These are phyloP conservation scores for Trifolium repens DNA, from an alignment of 306 rosid genomes.

Conservation along the genomic window DNA sequence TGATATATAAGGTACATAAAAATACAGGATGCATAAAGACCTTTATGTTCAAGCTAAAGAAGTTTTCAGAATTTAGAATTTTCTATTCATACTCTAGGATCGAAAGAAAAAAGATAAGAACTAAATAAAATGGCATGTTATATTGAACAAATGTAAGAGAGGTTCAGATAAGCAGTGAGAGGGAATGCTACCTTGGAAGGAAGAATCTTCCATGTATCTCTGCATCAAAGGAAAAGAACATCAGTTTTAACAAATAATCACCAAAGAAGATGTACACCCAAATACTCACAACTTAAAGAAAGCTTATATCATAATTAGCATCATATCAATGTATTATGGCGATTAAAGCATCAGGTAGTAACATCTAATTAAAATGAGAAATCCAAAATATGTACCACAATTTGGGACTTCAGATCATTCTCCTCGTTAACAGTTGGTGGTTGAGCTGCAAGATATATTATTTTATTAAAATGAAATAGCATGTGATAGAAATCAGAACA, in stretches of 20 bases:
- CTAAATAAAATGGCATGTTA: slow-evolving; percentile 16
- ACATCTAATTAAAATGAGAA: not conserved
- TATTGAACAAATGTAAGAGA: slow-evolving; percentile 18
- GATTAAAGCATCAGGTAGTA: slow-evolving; percentile 24
- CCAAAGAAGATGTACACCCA: slow-evolving; percentile 34
- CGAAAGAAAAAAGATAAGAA: slow-evolving; percentile 6
- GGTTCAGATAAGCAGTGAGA: slow-evolving; percentile 6
- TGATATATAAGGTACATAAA: slow-evolving; percentile 3
- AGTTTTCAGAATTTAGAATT: not conserved
- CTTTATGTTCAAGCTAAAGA: slow-evolving; percentile 31
- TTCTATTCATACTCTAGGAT: slow-evolving; percentile 18
- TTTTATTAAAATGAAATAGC: slow-evolving; percentile 41
- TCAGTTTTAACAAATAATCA: slow-evolving; percentile 30
- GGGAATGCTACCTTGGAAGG: slow-evolving; percentile 75
- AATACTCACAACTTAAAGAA: slow-evolving; percentile 20
- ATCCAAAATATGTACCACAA: slow-evolving; percentile 56
- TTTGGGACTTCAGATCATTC: slow-evolving; percentile 65
- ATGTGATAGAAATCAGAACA: slow-evolving; percentile 39
- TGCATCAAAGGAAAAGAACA: slow-evolving; percentile 51
- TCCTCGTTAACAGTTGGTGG: slow-evolving; percentile 53
- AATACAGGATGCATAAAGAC: not conserved
- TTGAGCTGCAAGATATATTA: slow-evolving; percentile 53
- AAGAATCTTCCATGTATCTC: slow-evolving; percentile 89
- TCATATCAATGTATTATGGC: slow-evolving; percentile 13
- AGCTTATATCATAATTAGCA: slow-evolving; percentile 32